Evolutionary conservation across 352 stramenopile genomes (phyloP).

Genomic region (Blastocystis sp.): DNA sequence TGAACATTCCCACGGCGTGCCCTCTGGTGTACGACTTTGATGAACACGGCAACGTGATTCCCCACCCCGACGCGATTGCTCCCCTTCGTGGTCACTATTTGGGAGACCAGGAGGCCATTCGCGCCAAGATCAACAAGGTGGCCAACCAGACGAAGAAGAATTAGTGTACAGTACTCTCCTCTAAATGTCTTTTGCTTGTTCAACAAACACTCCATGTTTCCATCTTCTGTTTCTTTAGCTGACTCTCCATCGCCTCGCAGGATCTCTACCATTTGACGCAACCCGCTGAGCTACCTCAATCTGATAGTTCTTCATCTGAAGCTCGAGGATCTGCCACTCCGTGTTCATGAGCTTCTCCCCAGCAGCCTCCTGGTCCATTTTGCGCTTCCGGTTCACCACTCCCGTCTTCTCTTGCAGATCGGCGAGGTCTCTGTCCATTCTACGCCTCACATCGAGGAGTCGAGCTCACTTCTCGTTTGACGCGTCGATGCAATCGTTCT

Average conservation of each 20-base stretch:
- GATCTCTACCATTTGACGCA: not conserved
- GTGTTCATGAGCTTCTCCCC: not conserved
- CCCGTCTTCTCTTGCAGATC: not conserved
- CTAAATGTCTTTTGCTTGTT: slow-evolving; percentile 37
- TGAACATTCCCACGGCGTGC: slow-evolving; percentile 93
- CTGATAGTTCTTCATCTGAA: slow-evolving; percentile 58
- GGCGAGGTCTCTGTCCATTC: not conserved
- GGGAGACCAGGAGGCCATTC: slow-evolving; percentile 92
- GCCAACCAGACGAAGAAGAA: slow-evolving; percentile 86
- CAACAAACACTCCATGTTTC: not conserved
- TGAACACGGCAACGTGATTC: slow-evolving; percentile 91
- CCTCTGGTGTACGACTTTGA: slow-evolving; percentile 94
- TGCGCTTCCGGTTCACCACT: slow-evolving; percentile 23
- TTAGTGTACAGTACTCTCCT: slow-evolving; percentile 5
- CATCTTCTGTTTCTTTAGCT: not conserved
- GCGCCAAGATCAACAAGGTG: slow-evolving; percentile 86
- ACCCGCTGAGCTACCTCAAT: not conserved
- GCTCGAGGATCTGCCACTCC: not conserved
- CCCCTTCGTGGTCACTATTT: slow-evolving; percentile 83
- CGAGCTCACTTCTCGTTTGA: not conserved
- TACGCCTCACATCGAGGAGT: not conserved
- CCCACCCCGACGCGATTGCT: slow-evolving; percentile 84
- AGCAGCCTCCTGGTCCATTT: not conserved
- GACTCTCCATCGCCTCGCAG: slow-evolving; percentile 11
- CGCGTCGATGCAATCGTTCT: slow-evolving; percentile 50